A percentile compares a stretch with the other conserved stretches of the same genome.
These are phyloP conservation scores for Alternaria conjuncta DNA, from an alignment of 2,329 filamentous ascomycete genomes.

Conservation along the genomic window DNA sequence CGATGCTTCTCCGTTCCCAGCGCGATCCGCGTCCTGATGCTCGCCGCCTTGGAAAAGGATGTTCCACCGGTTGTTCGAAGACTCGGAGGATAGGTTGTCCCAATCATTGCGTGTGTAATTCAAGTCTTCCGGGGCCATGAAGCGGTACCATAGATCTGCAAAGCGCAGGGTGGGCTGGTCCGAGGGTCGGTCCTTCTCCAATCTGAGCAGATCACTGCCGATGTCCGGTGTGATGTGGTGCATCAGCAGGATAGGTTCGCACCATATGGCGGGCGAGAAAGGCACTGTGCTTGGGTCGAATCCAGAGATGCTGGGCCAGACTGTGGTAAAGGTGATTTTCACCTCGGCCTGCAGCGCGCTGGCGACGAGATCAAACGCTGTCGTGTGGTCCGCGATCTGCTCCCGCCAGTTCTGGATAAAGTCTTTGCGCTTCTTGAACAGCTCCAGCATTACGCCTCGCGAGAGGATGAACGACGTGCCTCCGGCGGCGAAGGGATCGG, in stretches of 20 bases:
- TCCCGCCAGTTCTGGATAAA: slow-evolving; percentile 54
- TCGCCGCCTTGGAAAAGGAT: slow-evolving; percentile 35
- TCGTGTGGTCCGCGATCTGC: slow-evolving; percentile 56
- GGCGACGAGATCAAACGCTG: slow-evolving; percentile 59
- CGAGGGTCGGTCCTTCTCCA: slow-evolving; percentile 49
- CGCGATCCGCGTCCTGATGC: slow-evolving; percentile 21
- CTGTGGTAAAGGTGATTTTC: slow-evolving; percentile 53
- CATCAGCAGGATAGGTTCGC: slow-evolving; percentile 35
- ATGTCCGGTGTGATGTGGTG: slow-evolving; percentile 57
- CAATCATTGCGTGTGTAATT: slow-evolving; percentile 34
- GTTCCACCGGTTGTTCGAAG: slow-evolving; percentile 40
- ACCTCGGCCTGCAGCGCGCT: slow-evolving; percentile 54
- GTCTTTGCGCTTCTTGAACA: slow-evolving; percentile 49
- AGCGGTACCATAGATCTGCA: slow-evolving; percentile 37
- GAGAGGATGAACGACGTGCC: slow-evolving; percentile 62
- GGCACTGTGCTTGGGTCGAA: slow-evolving; percentile 40
- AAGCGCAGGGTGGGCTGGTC: slow-evolving; percentile 31
- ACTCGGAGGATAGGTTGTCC: slow-evolving; percentile 42
- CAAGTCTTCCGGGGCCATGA: slow-evolving; percentile 37
- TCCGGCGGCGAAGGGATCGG: slow-evolving; percentile 59
- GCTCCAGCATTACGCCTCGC: slow-evolving; percentile 55
- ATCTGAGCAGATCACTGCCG: slow-evolving; percentile 53
- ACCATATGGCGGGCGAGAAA: slow-evolving; percentile 56
- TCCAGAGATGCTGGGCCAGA: slow-evolving; percentile 52
- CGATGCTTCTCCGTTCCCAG: slow-evolving; percentile 29